Percentiles rank a stretch among this genome's conserved stretches.
These are phyloP conservation scores for Sphagnum magellanicum DNA, from an alignment of 228 moss, liverwort and hornwort species.

Conservation along the genomic window DNA sequence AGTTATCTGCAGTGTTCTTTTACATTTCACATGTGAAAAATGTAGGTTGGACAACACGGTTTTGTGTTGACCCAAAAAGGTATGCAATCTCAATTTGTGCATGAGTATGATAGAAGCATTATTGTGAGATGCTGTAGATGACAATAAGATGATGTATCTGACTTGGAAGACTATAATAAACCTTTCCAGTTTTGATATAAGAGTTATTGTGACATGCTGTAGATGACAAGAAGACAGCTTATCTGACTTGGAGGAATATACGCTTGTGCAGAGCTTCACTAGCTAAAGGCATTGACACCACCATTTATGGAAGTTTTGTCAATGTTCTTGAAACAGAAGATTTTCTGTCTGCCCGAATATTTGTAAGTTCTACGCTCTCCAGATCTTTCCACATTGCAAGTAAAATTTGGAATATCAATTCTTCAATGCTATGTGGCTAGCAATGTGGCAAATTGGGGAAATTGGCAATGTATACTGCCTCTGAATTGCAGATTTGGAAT, in stretches of 20 bases:
- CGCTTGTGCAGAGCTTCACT: constrained; percentile 27
- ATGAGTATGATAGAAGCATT: no score
- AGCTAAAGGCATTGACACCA: constrained; percentile 30
- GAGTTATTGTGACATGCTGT: no score
- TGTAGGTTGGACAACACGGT: constrained; percentile 19
- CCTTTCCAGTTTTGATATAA: no score
- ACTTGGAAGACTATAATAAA: no score
- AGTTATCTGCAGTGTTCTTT: constrained; percentile 50
- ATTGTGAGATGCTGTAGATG: no score
- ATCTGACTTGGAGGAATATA: no score
- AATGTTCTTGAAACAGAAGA: constrained; percentile 19
- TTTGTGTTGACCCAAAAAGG: constrained; percentile 57
- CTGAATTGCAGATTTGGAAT: background rate
- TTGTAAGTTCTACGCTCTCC: constrained; percentile 21
- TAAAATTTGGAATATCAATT: no score
- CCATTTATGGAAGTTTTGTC: constrained; percentile 34
- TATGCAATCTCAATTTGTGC: background rate
- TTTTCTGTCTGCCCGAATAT: constrained; percentile 27
- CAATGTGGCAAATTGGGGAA: background rate
- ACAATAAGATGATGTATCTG: no score
- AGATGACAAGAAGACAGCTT: no score
- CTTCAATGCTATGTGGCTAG: background rate
- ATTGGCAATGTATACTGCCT: constrained; percentile 13
- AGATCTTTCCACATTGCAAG: background rate
- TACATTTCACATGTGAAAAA: constrained; percentile 23